Evolutionary conservation across 2,329 filamentous ascomycete genomes (phyloP).

Genomic region (Stachybotrys chartarum): DNA sequence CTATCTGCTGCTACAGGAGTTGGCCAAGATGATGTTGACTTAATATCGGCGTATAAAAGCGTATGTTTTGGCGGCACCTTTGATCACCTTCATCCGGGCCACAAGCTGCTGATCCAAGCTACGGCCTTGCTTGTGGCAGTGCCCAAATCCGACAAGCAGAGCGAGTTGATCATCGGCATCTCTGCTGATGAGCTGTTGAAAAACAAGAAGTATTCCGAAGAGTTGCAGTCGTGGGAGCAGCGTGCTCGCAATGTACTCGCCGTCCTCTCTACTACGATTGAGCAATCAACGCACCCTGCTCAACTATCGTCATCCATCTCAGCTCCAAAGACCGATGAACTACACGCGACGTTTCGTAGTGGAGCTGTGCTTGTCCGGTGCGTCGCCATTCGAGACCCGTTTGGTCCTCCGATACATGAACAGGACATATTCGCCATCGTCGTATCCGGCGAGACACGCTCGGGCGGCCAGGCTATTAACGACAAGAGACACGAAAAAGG

Average conservation of each 20-base stretch:
- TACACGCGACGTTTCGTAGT: slow-evolving; percentile 47
- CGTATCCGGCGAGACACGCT: slow-evolving; percentile 80
- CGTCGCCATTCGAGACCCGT: slow-evolving; percentile 80
- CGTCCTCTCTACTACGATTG: slow-evolving; percentile 63
- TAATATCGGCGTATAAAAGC: slow-evolving; percentile 14
- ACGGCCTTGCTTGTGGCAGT: slow-evolving; percentile 18
- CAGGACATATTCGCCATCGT: slow-evolving; percentile 72
- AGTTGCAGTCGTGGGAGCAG: slow-evolving; percentile 72
- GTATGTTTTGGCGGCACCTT: slow-evolving; percentile 91
- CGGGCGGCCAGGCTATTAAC: slow-evolving; percentile 81
- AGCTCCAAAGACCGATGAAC: slow-evolving; percentile 15
- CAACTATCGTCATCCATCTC: slow-evolving; percentile 6
- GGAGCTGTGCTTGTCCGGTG: slow-evolving; percentile 63
- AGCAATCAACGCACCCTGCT: slow-evolving; percentile 24
- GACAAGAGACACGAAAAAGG: slow-evolving; percentile 68
- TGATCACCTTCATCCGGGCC: slow-evolving; percentile 89
- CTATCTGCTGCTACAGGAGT: neutral
- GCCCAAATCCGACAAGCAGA: neutral
- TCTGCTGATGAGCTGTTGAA: slow-evolving; percentile 79
- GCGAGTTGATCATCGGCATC: slow-evolving; percentile 59
- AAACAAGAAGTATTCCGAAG: slow-evolving; percentile 82
- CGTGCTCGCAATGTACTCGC: slow-evolving; percentile 62
- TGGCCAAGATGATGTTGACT: neutral
- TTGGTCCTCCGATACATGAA: slow-evolving; percentile 83
- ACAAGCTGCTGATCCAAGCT: slow-evolving; percentile 93